Base-by-base conservation (phyloP, 345 rosid genomes). In the Pugionium cornutum region DNA sequence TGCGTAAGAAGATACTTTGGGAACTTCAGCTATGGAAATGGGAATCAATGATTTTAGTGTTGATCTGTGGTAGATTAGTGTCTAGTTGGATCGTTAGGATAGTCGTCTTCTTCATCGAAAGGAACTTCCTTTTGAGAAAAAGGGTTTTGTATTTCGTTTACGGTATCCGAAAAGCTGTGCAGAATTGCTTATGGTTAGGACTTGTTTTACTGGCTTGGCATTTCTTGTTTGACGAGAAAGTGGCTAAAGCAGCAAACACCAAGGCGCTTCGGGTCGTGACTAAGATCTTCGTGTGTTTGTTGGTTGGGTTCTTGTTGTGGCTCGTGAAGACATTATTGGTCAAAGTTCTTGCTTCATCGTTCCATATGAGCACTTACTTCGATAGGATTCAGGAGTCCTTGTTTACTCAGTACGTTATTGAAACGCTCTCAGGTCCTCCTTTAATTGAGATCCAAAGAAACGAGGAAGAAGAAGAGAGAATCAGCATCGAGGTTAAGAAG, bases 301-400 rank as follows among this genome's bases (percentile, higher is more conserved):
- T 88, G 74, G 73, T 80, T 25, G 86, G 83, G 6, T 79, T 78
- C 32, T 54, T 77, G 66, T 39, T 88, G 7, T 88, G 96, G 92
- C 74, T 88, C 4, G 74, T 84, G 7, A 88, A 88, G 74, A 88
- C 88, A 4, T 32, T 88, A 1, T 53, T 87, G 64, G 89, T 87
- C 0, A 87, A 87, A 33, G 89, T 84, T 32, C 83, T 87, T 46
- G 92, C 92, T 28, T 84, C 86, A 0, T 83, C 82, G 3, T 87
- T 87, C 47, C 92, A 87, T 45, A 84, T 87, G 39, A 87, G 87
- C 11, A 83, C 89, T 28, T 87, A 84, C 54, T 87, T 87, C 5
- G 92, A 87, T 56, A 78, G 94, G 70, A 87, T 87, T 62, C 89
- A 83, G 54, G 94, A 87, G 50, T 75, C 94, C 8, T 52, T 87